Evolutionary conservation across 805 yeast genomes (phyloP).

Genomic region (Metschnikowia bowlesiae): DNA sequence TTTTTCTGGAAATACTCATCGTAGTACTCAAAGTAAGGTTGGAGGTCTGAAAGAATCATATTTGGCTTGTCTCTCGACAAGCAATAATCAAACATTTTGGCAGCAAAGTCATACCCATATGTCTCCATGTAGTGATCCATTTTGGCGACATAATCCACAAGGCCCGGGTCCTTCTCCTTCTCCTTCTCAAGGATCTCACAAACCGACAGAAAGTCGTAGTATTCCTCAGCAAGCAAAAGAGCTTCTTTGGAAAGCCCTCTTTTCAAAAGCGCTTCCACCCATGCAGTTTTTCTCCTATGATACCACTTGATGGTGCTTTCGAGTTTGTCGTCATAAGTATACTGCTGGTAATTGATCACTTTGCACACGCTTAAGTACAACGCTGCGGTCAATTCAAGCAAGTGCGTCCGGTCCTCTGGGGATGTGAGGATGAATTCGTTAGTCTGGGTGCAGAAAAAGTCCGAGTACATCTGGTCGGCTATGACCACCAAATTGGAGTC

Average conservation of each 20-base stretch:
- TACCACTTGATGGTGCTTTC: slow-evolving; percentile 33
- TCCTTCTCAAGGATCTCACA: slow-evolving; percentile 45
- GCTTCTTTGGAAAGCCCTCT: slow-evolving; percentile 51
- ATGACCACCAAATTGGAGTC: slow-evolving; percentile 34
- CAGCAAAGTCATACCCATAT: slow-evolving; percentile 68
- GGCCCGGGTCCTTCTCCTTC: slow-evolving; percentile 21
- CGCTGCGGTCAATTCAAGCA: slow-evolving; percentile 25
- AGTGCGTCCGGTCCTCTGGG: slow-evolving; percentile 15
- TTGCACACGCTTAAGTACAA: slow-evolving; percentile 33
- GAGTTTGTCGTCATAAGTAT: slow-evolving; percentile 21
- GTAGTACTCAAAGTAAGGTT: slow-evolving; percentile 46
- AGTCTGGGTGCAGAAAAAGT: slow-evolving; percentile 14
- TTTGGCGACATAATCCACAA: slow-evolving; percentile 19
- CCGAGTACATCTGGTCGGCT: slow-evolving; percentile 40
- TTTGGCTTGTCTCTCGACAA: slow-evolving; percentile 49
- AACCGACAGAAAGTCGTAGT: slow-evolving; percentile 60
- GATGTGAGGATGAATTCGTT: slow-evolving; percentile 9
- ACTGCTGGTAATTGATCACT: slow-evolving; percentile 35
- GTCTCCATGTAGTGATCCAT: slow-evolving; percentile 52
- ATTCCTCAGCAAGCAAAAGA: slow-evolving; percentile 57
- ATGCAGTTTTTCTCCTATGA: slow-evolving; percentile 29
- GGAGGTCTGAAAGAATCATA: slow-evolving; percentile 53
- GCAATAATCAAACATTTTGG: slow-evolving; percentile 55
- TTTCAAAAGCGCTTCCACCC: slow-evolving; percentile 60
- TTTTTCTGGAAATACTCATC: slow-evolving; percentile 47